Conservation (phyloP, 2,329 filamentous ascomycete species). For the Fusarium domesticum region DNA sequence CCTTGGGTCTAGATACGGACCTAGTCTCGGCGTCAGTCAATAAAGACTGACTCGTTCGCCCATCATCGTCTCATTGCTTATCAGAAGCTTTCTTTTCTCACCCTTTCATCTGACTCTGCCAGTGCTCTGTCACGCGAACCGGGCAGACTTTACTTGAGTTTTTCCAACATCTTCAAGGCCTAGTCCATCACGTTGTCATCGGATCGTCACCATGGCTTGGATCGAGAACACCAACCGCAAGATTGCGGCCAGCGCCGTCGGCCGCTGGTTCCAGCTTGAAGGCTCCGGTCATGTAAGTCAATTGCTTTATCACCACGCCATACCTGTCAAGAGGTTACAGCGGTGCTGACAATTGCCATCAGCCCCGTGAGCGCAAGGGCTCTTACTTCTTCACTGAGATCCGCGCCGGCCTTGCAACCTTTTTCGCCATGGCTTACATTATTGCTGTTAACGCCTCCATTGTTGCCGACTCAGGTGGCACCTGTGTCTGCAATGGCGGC, state of each 20-base stretch:
- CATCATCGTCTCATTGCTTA: background rate
- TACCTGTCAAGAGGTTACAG: background rate
- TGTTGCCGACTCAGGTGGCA: conserved; percentile 65
- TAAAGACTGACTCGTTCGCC: background rate
- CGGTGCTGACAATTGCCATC: conserved; percentile 2
- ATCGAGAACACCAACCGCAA: conserved; percentile 49
- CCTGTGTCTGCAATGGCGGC: conserved; percentile 65
- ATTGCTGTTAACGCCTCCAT: conserved; percentile 53
- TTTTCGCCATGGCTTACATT: conserved; percentile 62
- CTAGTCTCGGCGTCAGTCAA: background rate
- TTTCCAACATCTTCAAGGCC: conserved; percentile 1
- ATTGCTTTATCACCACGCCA: background rate
- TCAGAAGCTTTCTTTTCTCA: background rate
- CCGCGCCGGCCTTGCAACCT: conserved; percentile 77
- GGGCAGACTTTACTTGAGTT: conserved; percentile 2
- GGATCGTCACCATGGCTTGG: conserved; percentile 43
- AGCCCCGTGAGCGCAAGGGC: conserved; percentile 69
- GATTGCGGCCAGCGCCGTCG: conserved; percentile 64
- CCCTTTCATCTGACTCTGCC: conserved; percentile 1
- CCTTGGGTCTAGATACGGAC: too few species aligned
- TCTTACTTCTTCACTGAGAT: conserved; percentile 81
- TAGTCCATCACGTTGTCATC: conserved; percentile 7
- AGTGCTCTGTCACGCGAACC: background rate
- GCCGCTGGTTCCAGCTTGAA: conserved; percentile 75
- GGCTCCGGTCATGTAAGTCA: conserved; percentile 74